phyloP scores from a whole-genome alignment of 495 filamentous ascomycete species.

The Paragyromitra xinjiangensis region DNA sequence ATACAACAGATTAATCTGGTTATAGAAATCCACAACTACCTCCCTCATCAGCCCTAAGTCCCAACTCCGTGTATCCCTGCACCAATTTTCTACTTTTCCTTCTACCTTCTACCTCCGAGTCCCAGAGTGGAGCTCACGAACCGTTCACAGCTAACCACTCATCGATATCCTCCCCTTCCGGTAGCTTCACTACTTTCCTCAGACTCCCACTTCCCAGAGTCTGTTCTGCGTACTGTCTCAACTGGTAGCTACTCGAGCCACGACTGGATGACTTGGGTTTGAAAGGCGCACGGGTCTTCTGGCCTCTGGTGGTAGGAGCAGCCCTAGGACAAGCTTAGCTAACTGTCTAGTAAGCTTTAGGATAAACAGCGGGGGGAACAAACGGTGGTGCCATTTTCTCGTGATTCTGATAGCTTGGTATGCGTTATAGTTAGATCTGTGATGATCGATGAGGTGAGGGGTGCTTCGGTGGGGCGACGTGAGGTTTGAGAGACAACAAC shows the following conservation, averaged over 20 bases:
- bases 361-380: constrained; percentile 46
- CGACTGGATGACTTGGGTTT: constrained; percentile 89
- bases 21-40: constrained; percentile 98
- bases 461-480: constrained; percentile 34
- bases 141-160: constrained; percentile 98
- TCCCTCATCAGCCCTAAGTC: constrained; percentile 30
- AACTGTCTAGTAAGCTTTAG: constrained; percentile 5
- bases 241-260: constrained; percentile 87
- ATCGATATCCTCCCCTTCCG: constrained; percentile 95
- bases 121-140: constrained; percentile 60
- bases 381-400: constrained; percentile 64
- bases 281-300: constrained; percentile 87
- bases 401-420: not conserved
- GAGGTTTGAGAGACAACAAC: constrained; percentile 9
- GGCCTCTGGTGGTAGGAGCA: constrained; percentile 70
- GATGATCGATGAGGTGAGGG: constrained; percentile 20
- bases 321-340: constrained; percentile 44
- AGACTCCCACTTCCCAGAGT: constrained; percentile 94
- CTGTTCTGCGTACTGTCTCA: constrained; percentile 96
- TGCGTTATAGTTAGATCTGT: not conserved
- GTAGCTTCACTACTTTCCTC: constrained; percentile 93
- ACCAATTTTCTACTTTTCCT: not conserved
- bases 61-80: not conserved
- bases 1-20: constrained; percentile 98
- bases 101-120: not conserved